Percentiles rank a stretch among this genome's conserved stretches.
Evolutionary conservation across 2,329 filamentous ascomycete species (phyloP).

Genomic region (Aspergillus neotritici): DNA sequence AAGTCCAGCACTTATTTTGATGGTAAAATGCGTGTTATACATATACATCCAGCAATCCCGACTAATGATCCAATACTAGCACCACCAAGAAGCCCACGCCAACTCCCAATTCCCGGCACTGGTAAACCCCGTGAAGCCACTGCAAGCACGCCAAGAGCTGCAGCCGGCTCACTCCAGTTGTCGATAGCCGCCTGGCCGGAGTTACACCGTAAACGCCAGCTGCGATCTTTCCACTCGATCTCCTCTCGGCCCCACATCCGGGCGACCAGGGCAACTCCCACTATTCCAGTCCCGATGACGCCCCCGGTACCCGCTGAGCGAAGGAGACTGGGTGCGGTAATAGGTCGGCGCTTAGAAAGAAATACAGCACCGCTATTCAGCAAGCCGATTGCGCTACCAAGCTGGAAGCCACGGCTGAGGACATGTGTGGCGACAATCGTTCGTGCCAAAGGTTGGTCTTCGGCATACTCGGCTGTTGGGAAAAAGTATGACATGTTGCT

Average conservation of each 20-base stretch:
- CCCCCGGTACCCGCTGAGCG: slow-evolving; percentile 44
- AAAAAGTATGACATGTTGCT: slow-evolving; percentile 25
- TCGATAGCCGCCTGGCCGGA: slow-evolving; percentile 44
- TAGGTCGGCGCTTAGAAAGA: slow-evolving; percentile 9
- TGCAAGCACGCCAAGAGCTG: not conserved
- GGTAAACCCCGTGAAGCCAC: no score
- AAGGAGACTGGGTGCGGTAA: slow-evolving; percentile 36
- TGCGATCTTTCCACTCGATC: slow-evolving; percentile 61
- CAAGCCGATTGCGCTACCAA: slow-evolving; percentile 48
- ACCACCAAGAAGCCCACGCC: no score
- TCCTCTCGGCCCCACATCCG: slow-evolving; percentile 53
- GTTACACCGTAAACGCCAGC: slow-evolving; percentile 58
- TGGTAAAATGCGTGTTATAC: no score
- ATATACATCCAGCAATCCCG: no score
- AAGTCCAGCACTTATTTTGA: no score
- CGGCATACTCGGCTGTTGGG: slow-evolving; percentile 54
- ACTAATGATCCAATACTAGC: no score
- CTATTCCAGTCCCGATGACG: slow-evolving; percentile 42
- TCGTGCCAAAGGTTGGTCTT: slow-evolving; percentile 55
- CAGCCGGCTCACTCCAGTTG: slow-evolving; percentile 7
- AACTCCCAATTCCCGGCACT: no score
- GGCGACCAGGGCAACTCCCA: slow-evolving; percentile 40
- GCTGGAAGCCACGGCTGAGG: slow-evolving; percentile 51
- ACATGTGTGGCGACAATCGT: slow-evolving; percentile 57
- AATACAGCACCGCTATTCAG: slow-evolving; percentile 28